A percentile compares a stretch with the other conserved stretches of the same genome.
These are phyloP conservation scores for Auxenochlorella pyrenoidosa DNA, from an alignment of 139 green algal genomes.

Conservation along the genomic window DNA sequence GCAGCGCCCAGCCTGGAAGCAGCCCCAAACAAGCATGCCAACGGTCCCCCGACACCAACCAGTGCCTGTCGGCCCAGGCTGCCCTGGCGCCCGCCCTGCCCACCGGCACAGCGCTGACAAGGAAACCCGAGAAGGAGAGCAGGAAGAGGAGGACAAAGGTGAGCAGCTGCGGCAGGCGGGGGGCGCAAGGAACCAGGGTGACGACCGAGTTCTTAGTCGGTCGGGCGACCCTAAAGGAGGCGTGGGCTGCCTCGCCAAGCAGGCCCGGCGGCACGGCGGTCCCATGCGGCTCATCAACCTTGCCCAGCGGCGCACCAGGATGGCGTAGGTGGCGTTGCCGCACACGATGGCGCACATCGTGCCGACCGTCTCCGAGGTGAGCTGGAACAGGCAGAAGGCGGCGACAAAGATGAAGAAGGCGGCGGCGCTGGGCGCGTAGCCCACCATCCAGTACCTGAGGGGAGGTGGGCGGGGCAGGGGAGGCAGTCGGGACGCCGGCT, in stretches of 20 bases:
- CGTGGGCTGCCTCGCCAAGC: too few relatives aligned
- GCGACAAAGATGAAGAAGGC: conserved; percentile 36
- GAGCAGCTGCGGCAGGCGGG: conserved; percentile 39
- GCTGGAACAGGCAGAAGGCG: conserved; percentile 59
- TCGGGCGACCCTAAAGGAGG: too few relatives aligned
- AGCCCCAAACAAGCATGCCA: too few relatives aligned
- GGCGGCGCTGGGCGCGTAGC: conserved; percentile 12
- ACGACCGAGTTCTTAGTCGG: too few relatives aligned
- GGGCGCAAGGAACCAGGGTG: neutral
- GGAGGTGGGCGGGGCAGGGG: neutral
- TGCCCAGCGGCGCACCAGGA: neutral
- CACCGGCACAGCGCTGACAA: conserved; percentile 41
- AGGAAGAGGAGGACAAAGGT: conserved; percentile 72
- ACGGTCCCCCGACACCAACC: too few relatives aligned
- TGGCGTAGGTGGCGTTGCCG: neutral
- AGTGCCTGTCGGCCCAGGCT: too few relatives aligned
- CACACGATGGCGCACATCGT: conserved; percentile 51
- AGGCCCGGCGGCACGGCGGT: neutral
- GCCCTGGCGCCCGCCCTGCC: neutral
- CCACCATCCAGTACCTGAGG: conserved; percentile 40
- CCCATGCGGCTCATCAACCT: too few relatives aligned
- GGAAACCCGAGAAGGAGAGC: conserved; percentile 70
- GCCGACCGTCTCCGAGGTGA: conserved; percentile 55
- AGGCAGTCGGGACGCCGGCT: neutral
- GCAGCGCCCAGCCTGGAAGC: too few relatives aligned